Base-by-base conservation (phyloP, 2,329 filamentous ascomycete species). In the Penicillium sclerotiorum region DNA sequence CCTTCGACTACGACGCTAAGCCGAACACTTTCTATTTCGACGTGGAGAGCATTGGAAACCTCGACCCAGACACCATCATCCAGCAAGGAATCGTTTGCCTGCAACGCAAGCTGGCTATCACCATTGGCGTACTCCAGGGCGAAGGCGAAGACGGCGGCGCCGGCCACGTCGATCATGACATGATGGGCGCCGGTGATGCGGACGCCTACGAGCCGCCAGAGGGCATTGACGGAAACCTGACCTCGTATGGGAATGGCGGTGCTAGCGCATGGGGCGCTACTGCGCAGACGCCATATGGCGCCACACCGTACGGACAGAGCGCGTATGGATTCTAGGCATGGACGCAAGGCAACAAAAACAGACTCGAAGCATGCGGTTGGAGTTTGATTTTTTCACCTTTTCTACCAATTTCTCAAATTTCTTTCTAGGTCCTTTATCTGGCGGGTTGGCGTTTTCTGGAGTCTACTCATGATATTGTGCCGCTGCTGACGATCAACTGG, bases 1-100 rank as follows among this genome's bases (percentile, higher is more conserved):
- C 86, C 0, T 97, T 97, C 72, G 86, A 97, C 74, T 97, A 90
- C 72, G 87, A 96, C 62, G 93, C 91, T 8, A 82, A 87, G 18
- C 93, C 94, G 5, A 80, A 79, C 53, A 84, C 83, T 58, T 99
- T 96, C 78, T 99, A 96, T 78, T 88, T 93, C 65, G 91, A 96
- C 66, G 87, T 99, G 39, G 94, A 99, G 72, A 87, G 88, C 39
- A 86, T 89, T 30, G 94, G 94, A 28, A 89, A 86, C 62, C 83
- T 97, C 53, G 89, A 94, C 23, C 93, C 94, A 0, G 93, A 99
- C 65, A 82, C 85, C 55, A 94, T 97, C 61, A 85, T 99, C 44
- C 86, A 92, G 62, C 85, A 90, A 63, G 92, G 91, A 27, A 95
- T 99, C 70, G 85, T 88, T 56, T 87, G 90, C 22, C 77, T 99